A percentile compares a stretch with the other conserved stretches of the same genome.
These are phyloP conservation scores for Moesziomyces parantarcticus DNA, from an alignment of 1,284 basidiomycete species.

Conservation along the genomic window DNA sequence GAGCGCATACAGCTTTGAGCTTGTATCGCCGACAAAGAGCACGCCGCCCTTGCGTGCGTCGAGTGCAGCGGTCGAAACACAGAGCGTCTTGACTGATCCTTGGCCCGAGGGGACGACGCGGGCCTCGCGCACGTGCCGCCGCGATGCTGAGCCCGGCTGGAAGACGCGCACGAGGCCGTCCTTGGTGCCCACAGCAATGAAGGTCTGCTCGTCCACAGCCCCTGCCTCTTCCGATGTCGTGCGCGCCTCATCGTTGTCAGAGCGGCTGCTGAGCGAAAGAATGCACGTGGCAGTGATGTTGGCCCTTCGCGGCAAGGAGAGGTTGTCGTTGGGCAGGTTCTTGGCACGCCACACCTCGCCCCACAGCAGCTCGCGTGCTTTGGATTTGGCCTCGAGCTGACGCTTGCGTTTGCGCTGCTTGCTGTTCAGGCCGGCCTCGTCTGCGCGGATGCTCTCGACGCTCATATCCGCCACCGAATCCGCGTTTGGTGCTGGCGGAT, in stretches of 20 bases:
- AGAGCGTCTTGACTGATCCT: slow-evolving; percentile 41
- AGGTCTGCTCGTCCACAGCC: slow-evolving; percentile 1
- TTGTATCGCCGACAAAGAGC: slow-evolving; percentile 52
- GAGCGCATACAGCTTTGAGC: slow-evolving; percentile 46
- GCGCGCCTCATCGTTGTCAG: neutral
- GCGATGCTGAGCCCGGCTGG: slow-evolving; percentile 17
- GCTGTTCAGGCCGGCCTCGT: slow-evolving; percentile 28
- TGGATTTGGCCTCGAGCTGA: slow-evolving; percentile 46
- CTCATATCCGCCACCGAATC: slow-evolving; percentile 23
- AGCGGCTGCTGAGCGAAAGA: slow-evolving; percentile 10
- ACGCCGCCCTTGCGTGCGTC: slow-evolving; percentile 26
- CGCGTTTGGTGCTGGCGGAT: slow-evolving; percentile 15
- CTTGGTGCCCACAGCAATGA: slow-evolving; percentile 48
- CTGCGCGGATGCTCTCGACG: slow-evolving; percentile 25
- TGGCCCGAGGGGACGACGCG: slow-evolving; percentile 35
- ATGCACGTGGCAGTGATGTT: slow-evolving; percentile 51
- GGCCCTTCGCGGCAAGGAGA: slow-evolving; percentile 49
- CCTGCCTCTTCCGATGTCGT: neutral
- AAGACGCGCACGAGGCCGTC: slow-evolving; percentile 51
- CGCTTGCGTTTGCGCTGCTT: slow-evolving; percentile 56
- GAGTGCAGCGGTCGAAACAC: slow-evolving; percentile 13
- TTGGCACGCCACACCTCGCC: slow-evolving; percentile 62
- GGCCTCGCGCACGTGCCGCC: slow-evolving; percentile 37
- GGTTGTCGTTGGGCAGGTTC: slow-evolving; percentile 57
- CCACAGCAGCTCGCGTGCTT: slow-evolving; percentile 52